Evolutionary conservation across 352 stramenopile genomes (phyloP).

Genomic region (Phytophthora colocasiae): DNA sequence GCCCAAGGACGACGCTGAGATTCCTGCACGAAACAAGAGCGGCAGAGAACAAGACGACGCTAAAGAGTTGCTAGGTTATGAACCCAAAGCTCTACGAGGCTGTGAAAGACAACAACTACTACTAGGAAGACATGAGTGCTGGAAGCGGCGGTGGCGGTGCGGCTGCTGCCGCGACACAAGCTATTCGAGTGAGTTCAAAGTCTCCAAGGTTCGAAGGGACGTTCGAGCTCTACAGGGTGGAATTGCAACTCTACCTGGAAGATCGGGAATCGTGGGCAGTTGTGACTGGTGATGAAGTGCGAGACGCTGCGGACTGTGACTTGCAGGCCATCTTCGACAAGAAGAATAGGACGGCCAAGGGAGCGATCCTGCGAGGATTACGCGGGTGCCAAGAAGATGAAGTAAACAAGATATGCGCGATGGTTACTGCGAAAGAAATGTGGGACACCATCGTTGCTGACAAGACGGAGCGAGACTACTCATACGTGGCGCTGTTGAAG

Average conservation of each 20-base stretch:
- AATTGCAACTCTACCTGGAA: conserved; percentile 13
- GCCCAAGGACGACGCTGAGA: too few species aligned
- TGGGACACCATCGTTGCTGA: neutral
- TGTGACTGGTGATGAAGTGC: neutral
- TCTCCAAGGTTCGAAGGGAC: conserved; percentile 1
- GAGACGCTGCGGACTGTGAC: neutral
- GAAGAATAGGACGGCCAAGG: neutral
- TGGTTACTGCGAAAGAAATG: neutral
- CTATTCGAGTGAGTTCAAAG: neutral
- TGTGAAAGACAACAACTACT: too few species aligned
- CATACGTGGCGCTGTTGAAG: neutral
- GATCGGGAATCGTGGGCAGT: conserved; percentile 6
- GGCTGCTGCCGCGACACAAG: too few species aligned
- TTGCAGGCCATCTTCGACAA: conserved; percentile 1
- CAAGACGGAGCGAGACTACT: conserved; percentile 4
- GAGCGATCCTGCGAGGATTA: neutral
- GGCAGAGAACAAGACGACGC: too few species aligned
- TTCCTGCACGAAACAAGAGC: too few species aligned
- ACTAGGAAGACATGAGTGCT: too few species aligned
- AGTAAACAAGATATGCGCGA: neutral
- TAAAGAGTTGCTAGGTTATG: too few species aligned
- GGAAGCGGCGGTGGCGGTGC: too few species aligned
- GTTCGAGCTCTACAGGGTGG: conserved; percentile 16
- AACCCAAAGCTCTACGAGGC: too few species aligned
- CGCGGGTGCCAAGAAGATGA: neutral